Evolutionary conservation across 768 basidiomycete species (phyloP), one percentile per base, ranked within the genome.

Genomic region (Termitomyces sp.): DNA sequence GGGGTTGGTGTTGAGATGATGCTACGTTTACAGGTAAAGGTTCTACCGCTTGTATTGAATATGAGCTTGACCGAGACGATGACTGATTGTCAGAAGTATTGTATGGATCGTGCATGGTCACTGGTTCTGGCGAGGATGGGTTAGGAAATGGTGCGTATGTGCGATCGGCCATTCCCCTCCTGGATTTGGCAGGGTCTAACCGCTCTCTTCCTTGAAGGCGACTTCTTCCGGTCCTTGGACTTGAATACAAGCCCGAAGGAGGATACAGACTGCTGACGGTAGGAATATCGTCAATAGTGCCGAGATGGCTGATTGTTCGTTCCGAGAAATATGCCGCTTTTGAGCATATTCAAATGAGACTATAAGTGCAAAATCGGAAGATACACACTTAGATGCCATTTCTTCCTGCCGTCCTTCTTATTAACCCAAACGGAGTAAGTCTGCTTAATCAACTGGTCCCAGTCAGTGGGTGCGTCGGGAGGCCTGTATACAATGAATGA

Each of bases 301-400:
- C 78, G 49, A 93, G 77, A 49, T 85, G 76, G 68, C 89, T 87
- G 31, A 91, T 83, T 0, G 87, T 89, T 7, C 79, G 75, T 63
- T 90, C 88, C 20, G 91, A 89, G 68, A 91, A 93, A 72, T 93
- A 93, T 3, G 91, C 89, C 67, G 89, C 91, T 92, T 42, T 57
- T 27, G 30, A 31, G 48, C 52, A 53, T 50, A 42, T 56, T 55
- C 53, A 59, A 36, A 20, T 37, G 22, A 50, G 22, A 18, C 54
- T 55, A 63, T 57, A 4, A 42, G 54, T 13, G 36, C 24, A 54
- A 57, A 42, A 41, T 37, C n/a, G 49, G 18, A 55, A 37, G 58
- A 58, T 51, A 74, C 84, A 71, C 68, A 91, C 90, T 92, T 45
- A 93, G 75, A 70, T 92, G 91, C 91, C 89, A 91, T 73, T 93